These are phyloP conservation scores for Curvularia spicifera DNA, from an alignment of 2,329 filamentous ascomycete genomes.

Conservation along the genomic window DNA sequence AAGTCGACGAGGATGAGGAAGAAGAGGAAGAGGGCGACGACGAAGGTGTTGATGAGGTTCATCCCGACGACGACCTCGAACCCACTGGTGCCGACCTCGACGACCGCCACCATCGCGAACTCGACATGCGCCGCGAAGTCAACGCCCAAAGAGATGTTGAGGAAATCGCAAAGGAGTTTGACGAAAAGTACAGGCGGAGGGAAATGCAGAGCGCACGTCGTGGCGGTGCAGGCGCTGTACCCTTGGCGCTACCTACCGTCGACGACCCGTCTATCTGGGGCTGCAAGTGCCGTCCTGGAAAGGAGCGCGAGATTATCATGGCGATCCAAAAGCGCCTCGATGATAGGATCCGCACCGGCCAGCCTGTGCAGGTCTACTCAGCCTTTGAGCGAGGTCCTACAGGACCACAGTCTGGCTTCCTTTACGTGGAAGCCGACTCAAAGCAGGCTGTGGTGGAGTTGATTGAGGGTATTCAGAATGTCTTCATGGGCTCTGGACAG, in stretches of 20 bases:
- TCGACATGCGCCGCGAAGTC: constrained; percentile 88
- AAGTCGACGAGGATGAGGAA: constrained; percentile 87
- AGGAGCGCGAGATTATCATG: constrained; percentile 90
- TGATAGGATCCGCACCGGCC: constrained; percentile 77
- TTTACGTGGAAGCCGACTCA: constrained; percentile 91
- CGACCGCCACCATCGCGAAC: constrained; percentile 89
- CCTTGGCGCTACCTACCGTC: constrained; percentile 83
- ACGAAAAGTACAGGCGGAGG: constrained; percentile 85
- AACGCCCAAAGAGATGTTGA: constrained; percentile 90
- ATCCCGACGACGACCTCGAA: constrained; percentile 87
- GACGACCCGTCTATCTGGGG: constrained; percentile 97
- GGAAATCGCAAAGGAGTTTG: constrained; percentile 81
- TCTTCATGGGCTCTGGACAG: constrained; percentile 87
- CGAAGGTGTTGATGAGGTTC: constrained; percentile 85
- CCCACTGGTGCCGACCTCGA: constrained; percentile 79
- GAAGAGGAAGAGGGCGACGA: constrained; percentile 84
- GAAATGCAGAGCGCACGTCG: constrained; percentile 43
- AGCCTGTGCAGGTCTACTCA: constrained; percentile 82
- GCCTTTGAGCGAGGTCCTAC: constrained; percentile 81
- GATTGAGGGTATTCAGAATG: constrained; percentile 82
- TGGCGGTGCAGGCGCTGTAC: constrained; percentile 41
- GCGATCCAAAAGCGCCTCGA: constrained; percentile 87
- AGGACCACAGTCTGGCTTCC: constrained; percentile 88
- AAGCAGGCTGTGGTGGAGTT: constrained; percentile 85
- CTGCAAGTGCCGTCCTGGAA: constrained; percentile 90